Conservation (phyloP, 2,329 filamentous ascomycete species). For the Aspergillus fructus region DNA sequence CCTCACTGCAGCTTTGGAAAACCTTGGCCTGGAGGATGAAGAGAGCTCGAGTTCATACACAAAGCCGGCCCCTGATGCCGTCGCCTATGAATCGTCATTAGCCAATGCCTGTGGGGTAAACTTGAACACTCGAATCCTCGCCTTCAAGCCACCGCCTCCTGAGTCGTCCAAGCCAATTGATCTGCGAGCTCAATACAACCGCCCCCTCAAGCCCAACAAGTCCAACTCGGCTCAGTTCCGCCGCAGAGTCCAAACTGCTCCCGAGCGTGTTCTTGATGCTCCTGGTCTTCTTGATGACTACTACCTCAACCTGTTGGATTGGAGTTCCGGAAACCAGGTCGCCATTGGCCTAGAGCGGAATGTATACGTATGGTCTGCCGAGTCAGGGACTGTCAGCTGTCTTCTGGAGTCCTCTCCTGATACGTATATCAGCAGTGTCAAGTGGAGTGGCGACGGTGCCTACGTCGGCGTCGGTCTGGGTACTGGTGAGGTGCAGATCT, state of each 20-base stretch:
- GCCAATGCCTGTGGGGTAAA: constrained; percentile 89
- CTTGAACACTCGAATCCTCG: constrained; percentile 90
- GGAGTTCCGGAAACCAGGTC: constrained; percentile 97
- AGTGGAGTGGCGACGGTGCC: constrained; percentile 96
- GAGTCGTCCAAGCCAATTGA: constrained; percentile 99
- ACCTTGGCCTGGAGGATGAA: constrained; percentile 73
- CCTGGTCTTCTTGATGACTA: constrained; percentile 97
- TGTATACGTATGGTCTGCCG: constrained; percentile 98
- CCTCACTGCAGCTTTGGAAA: constrained; percentile 74
- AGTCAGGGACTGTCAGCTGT: constrained; percentile 83
- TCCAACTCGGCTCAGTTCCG: constrained; percentile 80
- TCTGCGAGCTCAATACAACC: constrained; percentile 95
- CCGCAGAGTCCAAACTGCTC: constrained; percentile 87
- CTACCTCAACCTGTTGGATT: constrained; percentile 97
- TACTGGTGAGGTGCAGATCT: constrained; percentile 96
- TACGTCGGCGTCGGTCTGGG: constrained; percentile 95
- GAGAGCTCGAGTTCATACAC: constrained; percentile 65
- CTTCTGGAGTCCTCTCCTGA: constrained; percentile 84
- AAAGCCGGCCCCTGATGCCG: constrained; percentile 80
- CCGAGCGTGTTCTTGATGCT: constrained; percentile 93
- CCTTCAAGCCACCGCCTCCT: constrained; percentile 97
- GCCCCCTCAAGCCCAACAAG: constrained; percentile 77
- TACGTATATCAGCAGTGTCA: constrained; percentile 96
- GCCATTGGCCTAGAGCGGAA: constrained; percentile 95
- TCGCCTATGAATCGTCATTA: constrained; percentile 88